Evolutionary conservation across 164 flowering plant genomes (phyloP).

Genomic region (Liquidambar formosana): DNA sequence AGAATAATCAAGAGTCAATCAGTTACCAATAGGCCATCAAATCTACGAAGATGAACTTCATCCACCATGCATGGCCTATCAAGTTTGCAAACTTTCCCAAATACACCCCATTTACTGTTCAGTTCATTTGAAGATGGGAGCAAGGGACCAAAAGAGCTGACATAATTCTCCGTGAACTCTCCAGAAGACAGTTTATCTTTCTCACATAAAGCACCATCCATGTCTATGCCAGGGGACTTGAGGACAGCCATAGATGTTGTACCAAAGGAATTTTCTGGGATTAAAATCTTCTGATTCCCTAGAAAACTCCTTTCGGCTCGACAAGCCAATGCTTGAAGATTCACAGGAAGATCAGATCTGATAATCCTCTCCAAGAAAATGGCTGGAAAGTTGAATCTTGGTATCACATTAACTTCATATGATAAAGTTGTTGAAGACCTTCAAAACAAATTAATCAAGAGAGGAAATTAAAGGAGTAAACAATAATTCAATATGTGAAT

Average conservation of each 20-base stretch:
- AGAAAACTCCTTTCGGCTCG: slow-evolving; percentile 61
- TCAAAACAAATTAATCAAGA: slow-evolving; percentile 15
- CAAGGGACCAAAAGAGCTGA: slow-evolving; percentile 39
- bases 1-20: slow-evolving; percentile 22
- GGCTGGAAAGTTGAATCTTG: slow-evolving; percentile 90
- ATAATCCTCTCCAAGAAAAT: slow-evolving; percentile 91
- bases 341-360: slow-evolving; percentile 90
- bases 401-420: slow-evolving; percentile 91
- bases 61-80: slow-evolving; percentile 84
- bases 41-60: slow-evolving; percentile 97
- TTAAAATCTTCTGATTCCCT: slow-evolving; percentile 28
- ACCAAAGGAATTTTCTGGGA: slow-evolving; percentile 21
- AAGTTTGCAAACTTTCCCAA: slow-evolving; percentile 75
- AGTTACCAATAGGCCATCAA: slow-evolving; percentile 90
- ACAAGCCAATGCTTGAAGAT: slow-evolving; percentile 83
- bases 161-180: slow-evolving; percentile 35
- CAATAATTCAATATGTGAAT: not conserved
- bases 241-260: slow-evolving; percentile 24
- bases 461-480: slow-evolving; percentile 1
- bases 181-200: slow-evolving; percentile 28
- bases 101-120: slow-evolving; percentile 73
- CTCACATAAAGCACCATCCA: slow-evolving; percentile 25
- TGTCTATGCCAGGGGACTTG: slow-evolving; percentile 19
- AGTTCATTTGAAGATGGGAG: slow-evolving; percentile 42
- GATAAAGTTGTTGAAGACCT: slow-evolving; percentile 69